These are phyloP conservation scores for Trichothecium roseum DNA, from an alignment of 2,329 filamentous ascomycete species.

Conservation along the genomic window DNA sequence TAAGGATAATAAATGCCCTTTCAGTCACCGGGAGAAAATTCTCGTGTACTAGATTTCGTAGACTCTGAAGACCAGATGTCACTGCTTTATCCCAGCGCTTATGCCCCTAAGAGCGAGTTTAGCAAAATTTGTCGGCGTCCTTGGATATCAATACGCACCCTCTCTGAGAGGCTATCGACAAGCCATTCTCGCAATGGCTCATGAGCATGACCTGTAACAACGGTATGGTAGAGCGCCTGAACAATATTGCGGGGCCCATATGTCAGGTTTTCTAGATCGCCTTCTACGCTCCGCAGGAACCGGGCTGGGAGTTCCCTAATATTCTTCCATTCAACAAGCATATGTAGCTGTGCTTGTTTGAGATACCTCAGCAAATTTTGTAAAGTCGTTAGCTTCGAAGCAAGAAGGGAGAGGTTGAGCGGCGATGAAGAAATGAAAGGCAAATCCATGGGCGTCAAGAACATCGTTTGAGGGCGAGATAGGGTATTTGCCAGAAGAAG, in stretches of 20 bases:
- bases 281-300: slow-evolving; percentile 70
- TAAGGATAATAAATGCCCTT: slow-evolving; percentile 69
- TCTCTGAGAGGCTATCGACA: slow-evolving; percentile 68
- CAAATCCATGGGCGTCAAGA: slow-evolving; percentile 71
- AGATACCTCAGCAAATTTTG: slow-evolving; percentile 83
- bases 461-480: slow-evolving; percentile 20
- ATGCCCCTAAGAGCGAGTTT: slow-evolving; percentile 51
- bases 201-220: slow-evolving; percentile 72
- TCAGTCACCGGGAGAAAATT: slow-evolving; percentile 84
- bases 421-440: slow-evolving; percentile 70
- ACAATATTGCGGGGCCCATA: slow-evolving; percentile 53
- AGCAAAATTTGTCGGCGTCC: neutral
- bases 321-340: slow-evolving; percentile 74
- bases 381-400: slow-evolving; percentile 77
- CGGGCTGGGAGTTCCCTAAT: slow-evolving; percentile 66
- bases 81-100: slow-evolving; percentile 94
- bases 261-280: slow-evolving; percentile 54
- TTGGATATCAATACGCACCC: slow-evolving; percentile 37
- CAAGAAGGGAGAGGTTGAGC: slow-evolving; percentile 71
- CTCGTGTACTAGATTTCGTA: slow-evolving; percentile 72
- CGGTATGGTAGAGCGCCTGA: slow-evolving; percentile 72
- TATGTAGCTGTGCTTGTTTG: slow-evolving; percentile 67
- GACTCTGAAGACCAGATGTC: slow-evolving; percentile 62
- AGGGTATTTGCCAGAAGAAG: slow-evolving; percentile 45
- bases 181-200: slow-evolving; percentile 77